phyloP scores from a whole-genome alignment of 78 protist genomes.

The Dictyostelium firmibasis region DNA sequence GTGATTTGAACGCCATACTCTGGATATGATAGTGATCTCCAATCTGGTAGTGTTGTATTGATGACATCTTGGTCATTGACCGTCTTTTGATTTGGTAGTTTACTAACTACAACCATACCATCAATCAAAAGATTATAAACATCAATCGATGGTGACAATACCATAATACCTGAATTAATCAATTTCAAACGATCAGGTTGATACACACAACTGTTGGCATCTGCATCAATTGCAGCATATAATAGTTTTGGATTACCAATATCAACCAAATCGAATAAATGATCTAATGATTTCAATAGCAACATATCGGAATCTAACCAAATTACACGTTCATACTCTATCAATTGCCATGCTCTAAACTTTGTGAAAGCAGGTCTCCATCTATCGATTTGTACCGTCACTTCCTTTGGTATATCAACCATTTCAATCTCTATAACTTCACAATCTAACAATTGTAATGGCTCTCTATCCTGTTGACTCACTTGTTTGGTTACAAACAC shows the following conservation, averaged over 20 bases:
- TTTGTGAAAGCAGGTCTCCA: conserved; percentile 78
- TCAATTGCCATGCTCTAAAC: conserved; percentile 36
- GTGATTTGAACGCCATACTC: conserved; percentile 56
- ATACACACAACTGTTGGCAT: conserved; percentile 41
- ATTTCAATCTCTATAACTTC: not conserved
- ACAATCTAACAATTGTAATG: not conserved
- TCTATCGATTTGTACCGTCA: conserved; percentile 25
- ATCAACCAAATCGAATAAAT: conserved; percentile 19
- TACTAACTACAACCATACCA: conserved; percentile 1
- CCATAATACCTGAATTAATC: conserved; percentile 49
- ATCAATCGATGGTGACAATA: conserved; percentile 10
- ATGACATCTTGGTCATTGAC: conserved; percentile 73
- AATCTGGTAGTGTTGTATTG: not conserved
- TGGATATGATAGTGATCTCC: conserved; percentile 39
- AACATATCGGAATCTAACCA: conserved; percentile 77
- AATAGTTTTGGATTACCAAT: not conserved
- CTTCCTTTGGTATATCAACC: conserved; percentile 24
- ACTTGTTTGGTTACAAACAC: conserved; percentile 25
- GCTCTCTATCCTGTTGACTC: not conserved
- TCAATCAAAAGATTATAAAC: not conserved
- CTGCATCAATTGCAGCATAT: conserved; percentile 52
- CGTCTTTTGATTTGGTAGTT: not conserved
- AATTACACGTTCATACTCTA: conserved; percentile 15
- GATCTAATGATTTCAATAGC: conserved; percentile 19
- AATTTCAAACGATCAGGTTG: conserved; percentile 2